Evolutionary conservation across 2,329 filamentous ascomycete species (phyloP).

Genomic region (Monosporascus sp.): DNA sequence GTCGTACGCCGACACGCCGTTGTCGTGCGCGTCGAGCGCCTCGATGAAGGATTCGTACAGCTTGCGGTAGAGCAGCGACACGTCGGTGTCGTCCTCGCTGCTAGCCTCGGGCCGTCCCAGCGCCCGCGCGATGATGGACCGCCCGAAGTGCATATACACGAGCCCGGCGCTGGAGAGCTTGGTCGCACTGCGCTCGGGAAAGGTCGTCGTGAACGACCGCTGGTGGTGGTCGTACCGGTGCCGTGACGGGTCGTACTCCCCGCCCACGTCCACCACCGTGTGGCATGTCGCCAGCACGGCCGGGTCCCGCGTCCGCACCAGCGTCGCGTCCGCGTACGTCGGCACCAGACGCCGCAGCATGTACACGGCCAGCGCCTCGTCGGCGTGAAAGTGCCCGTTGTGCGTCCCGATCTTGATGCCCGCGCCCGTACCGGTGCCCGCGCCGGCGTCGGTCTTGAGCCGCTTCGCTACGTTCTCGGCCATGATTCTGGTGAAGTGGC

Average conservation of each 20-base stretch:
- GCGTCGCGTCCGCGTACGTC: slow-evolving; percentile 64
- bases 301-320: slow-evolving; percentile 85
- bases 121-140: slow-evolving; percentile 64
- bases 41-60: slow-evolving; percentile 92
- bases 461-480: slow-evolving; percentile 70
- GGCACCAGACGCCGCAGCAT: slow-evolving; percentile 81
- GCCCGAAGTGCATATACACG: slow-evolving; percentile 93
- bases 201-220: slow-evolving; percentile 79
- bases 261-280: slow-evolving; percentile 96
- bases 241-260: slow-evolving; percentile 72
- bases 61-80: slow-evolving; percentile 75
- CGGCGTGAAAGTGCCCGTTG: slow-evolving; percentile 97
- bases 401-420: slow-evolving; percentile 78
- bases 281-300: slow-evolving; percentile 74
- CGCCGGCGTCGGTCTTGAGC: slow-evolving; percentile 63
- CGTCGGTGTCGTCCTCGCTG: slow-evolving; percentile 52
- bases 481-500: slow-evolving; percentile 45
- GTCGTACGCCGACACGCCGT: slow-evolving; percentile 83
- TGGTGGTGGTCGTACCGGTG: slow-evolving; percentile 97
- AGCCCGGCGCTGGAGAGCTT: slow-evolving; percentile 92
- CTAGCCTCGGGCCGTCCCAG: slow-evolving; percentile 42
- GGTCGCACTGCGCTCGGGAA: slow-evolving; percentile 68
- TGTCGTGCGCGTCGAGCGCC: slow-evolving; percentile 95
- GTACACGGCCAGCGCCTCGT: slow-evolving; percentile 94
- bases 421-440: slow-evolving; percentile 1